phyloP scores from a whole-genome alignment of 805 yeast genomes.

The Candida chilensis region DNA sequence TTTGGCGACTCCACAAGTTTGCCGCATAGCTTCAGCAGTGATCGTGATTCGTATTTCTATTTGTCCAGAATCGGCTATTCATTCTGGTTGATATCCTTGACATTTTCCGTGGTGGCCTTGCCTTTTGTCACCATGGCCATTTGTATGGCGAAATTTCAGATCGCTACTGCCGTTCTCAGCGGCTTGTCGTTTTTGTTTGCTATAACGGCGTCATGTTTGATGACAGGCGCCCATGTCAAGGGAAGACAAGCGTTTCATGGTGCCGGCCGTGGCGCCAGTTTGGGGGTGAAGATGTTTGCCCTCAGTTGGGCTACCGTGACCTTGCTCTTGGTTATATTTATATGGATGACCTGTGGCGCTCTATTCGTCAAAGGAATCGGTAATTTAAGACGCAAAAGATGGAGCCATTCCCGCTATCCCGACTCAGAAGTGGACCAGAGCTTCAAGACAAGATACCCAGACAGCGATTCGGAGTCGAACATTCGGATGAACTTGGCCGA shows the following conservation, averaged over 20 bases:
- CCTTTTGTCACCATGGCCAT: not conserved
- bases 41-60: slow-evolving; percentile 50
- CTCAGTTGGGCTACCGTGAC: slow-evolving; percentile 58
- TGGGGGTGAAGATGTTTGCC: slow-evolving; percentile 46
- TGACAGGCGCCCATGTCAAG: slow-evolving; percentile 47
- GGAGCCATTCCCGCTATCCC: too few relatives aligned
- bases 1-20: slow-evolving; percentile 45
- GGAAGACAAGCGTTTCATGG: slow-evolving; percentile 39
- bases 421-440: too few relatives aligned
- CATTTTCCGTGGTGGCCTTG: slow-evolving; percentile 35
- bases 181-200: slow-evolving; percentile 38
- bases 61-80: slow-evolving; percentile 39
- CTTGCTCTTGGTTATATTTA: too few relatives aligned
- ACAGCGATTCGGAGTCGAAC: too few relatives aligned
- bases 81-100: slow-evolving; percentile 41
- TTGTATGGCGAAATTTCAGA: too few relatives aligned
- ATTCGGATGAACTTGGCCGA: too few relatives aligned
- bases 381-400: too few relatives aligned
- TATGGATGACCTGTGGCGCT: too few relatives aligned
- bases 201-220: slow-evolving; percentile 33
- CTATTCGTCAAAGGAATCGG: too few relatives aligned
- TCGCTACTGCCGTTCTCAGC: too few relatives aligned
- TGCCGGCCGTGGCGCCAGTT: slow-evolving; percentile 26
- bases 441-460: too few relatives aligned
- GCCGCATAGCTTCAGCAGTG: slow-evolving; percentile 41